Conservation (phyloP, 306 rosid species). For the Medicago arabica region DNA sequence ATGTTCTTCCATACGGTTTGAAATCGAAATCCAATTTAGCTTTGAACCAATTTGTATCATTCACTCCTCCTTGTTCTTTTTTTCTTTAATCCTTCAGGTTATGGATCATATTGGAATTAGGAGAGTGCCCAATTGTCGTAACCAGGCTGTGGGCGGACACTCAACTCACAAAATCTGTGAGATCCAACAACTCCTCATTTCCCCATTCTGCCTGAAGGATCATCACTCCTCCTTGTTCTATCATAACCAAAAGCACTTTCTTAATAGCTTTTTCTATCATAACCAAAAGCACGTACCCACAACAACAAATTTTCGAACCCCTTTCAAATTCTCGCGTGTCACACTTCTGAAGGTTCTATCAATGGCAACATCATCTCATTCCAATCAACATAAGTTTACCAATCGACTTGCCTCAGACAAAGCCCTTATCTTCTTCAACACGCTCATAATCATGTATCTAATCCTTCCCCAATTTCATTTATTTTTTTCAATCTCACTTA, state of each 20-base stretch:
- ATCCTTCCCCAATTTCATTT: neutral
- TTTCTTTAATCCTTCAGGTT: too few relatives aligned
- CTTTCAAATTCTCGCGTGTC: constrained; percentile 43
- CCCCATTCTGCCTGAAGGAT: too few relatives aligned
- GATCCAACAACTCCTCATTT: too few relatives aligned
- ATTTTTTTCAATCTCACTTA: neutral
- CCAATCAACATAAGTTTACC: constrained; percentile 55
- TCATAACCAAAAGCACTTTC: neutral
- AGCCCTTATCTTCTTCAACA: constrained; percentile 97
- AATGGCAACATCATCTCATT: constrained; percentile 62
- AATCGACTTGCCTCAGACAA: constrained; percentile 83
- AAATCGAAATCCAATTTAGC: too few relatives aligned
- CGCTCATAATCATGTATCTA: constrained; percentile 78
- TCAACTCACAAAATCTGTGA: too few relatives aligned
- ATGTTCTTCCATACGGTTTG: too few relatives aligned
- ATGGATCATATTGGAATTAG: too few relatives aligned
- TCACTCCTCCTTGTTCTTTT: too few relatives aligned
- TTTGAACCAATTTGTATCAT: too few relatives aligned
- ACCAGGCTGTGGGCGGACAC: too few relatives aligned
- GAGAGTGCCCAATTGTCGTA: too few relatives aligned
- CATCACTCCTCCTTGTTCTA: too few relatives aligned
- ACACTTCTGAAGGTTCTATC: constrained; percentile 43
- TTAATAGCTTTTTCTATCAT: constrained; percentile 30
- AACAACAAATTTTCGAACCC: neutral
- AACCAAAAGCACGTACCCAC: neutral